These are phyloP conservation scores for Solanum chacoense DNA, from an alignment of 305 asterid genomes.

Conservation along the genomic window DNA sequence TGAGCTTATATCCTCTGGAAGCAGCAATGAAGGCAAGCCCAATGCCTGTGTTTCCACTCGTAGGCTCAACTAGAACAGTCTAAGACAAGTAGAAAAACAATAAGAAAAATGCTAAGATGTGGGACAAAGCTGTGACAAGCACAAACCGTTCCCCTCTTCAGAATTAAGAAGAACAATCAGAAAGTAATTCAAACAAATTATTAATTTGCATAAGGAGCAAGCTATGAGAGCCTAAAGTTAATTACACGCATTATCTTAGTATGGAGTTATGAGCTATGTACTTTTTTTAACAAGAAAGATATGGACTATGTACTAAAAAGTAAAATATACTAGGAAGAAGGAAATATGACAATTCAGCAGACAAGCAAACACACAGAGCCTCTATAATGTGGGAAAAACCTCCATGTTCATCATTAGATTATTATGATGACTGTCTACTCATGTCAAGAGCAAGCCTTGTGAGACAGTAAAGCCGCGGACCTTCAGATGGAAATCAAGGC, in stretches of 20 bases:
- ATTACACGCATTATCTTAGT: background rate
- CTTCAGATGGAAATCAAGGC: background rate
- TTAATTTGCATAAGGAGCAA: background rate
- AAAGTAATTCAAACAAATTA: background rate
- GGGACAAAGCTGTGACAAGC: background rate
- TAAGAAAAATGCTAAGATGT: background rate
- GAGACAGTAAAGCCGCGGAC: background rate
- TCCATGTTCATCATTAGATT: background rate
- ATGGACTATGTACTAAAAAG: background rate
- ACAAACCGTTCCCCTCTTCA: background rate
- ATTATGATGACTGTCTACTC: background rate
- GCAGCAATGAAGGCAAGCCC: slow-evolving; percentile 98
- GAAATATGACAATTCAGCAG: background rate
- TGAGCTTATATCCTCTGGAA: slow-evolving; percentile 91
- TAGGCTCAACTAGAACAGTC: slow-evolving; percentile 95
- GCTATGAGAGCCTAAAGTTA: background rate
- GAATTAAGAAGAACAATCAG: background rate
- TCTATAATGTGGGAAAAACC: background rate
- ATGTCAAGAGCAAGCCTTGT: background rate
- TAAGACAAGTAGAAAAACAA: slow-evolving; percentile 8
- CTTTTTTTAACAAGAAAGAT: background rate
- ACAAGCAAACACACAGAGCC: background rate
- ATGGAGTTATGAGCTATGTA: background rate
- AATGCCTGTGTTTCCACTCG: slow-evolving; percentile 97
- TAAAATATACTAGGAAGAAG: background rate